These are phyloP conservation scores for Phaeosphaeria sp. DNA, from an alignment of 2,329 filamentous ascomycete species.

Conservation along the genomic window DNA sequence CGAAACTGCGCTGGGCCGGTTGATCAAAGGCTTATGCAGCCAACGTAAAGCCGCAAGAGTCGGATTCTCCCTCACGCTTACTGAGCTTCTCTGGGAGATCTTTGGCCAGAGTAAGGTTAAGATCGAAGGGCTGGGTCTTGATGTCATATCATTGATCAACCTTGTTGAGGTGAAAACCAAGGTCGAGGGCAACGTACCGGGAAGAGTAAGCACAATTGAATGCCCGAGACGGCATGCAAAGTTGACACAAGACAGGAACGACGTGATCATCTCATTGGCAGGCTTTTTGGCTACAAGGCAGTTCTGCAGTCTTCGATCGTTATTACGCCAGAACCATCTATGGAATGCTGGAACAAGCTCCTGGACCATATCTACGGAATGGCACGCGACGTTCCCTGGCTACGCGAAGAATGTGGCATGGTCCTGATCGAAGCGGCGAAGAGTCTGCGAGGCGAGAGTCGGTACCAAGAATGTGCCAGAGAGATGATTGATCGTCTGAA, in stretches of 20 bases:
- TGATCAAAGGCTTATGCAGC: slow-evolving; percentile 89
- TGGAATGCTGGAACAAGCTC: slow-evolving; percentile 68
- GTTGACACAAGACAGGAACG: slow-evolving; percentile 67
- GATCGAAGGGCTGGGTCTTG: slow-evolving; percentile 45
- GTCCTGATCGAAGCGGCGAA: slow-evolving; percentile 76
- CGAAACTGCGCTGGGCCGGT: slow-evolving; percentile 51
- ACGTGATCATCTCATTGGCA: slow-evolving; percentile 83
- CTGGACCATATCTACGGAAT: slow-evolving; percentile 76
- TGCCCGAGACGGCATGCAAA: background rate
- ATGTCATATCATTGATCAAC: slow-evolving; percentile 55
- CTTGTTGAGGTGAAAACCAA: slow-evolving; percentile 62
- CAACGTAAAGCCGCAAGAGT: slow-evolving; percentile 86
- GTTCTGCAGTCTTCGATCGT: slow-evolving; percentile 81
- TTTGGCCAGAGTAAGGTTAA: slow-evolving; percentile 57
- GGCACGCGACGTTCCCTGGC: slow-evolving; percentile 83
- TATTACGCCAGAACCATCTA: slow-evolving; percentile 63
- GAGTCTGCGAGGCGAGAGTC: slow-evolving; percentile 54
- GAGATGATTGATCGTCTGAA: slow-evolving; percentile 68
- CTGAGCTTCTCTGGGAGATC: slow-evolving; percentile 77
- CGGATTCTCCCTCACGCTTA: slow-evolving; percentile 88
- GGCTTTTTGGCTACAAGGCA: slow-evolving; percentile 85
- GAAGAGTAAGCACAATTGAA: slow-evolving; percentile 53
- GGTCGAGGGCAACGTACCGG: slow-evolving; percentile 59
- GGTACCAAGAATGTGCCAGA: slow-evolving; percentile 65
- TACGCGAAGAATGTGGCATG: slow-evolving; percentile 86